These are phyloP conservation scores for Clitopilus hobsonii DNA, from an alignment of 768 basidiomycete genomes.

Conservation along the genomic window DNA sequence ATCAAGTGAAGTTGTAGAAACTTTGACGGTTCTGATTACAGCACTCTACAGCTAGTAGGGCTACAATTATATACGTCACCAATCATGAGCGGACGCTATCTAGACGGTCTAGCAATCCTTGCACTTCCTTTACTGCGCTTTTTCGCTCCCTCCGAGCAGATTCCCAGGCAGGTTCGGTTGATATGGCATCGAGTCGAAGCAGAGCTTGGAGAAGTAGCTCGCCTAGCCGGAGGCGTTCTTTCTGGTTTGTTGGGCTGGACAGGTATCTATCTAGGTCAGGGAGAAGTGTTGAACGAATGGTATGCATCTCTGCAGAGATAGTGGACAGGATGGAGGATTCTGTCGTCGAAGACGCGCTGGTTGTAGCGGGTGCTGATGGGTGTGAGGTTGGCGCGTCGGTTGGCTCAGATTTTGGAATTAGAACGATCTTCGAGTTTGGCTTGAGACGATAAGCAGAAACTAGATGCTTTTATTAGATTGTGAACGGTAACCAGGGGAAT, in stretches of 20 bases:
- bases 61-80: constrained; percentile 27
- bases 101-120: constrained; percentile 73
- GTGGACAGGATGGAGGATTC: constrained; percentile 47
- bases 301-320: constrained; percentile 51
- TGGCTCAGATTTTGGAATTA: constrained; percentile 49
- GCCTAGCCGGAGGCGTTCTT: constrained; percentile 54
- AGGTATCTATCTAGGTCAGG: constrained; percentile 60
- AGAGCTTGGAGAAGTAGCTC: constrained; percentile 87
- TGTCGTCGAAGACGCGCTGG: constrained; percentile 26
- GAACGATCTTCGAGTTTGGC: constrained; percentile 61
- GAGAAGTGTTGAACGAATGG: constrained; percentile 47
- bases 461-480: constrained; percentile 17
- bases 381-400: constrained; percentile 6
- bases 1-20: not conserved
- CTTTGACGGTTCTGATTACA: not conserved
- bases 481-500: constrained; percentile 7
- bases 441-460: constrained; percentile 76
- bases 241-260: constrained; percentile 18
- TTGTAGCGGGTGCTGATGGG: constrained; percentile 17
- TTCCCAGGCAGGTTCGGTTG: constrained; percentile 70
- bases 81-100: constrained; percentile 50
- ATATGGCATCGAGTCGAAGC: constrained; percentile 79
- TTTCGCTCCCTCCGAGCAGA: constrained; percentile 79
- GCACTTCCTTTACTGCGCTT: constrained; percentile 81
- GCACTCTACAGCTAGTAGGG: not conserved